Evolutionary conservation across 2,329 filamentous ascomycete genomes (phyloP), one percentile per base, ranked within the genome.

Genomic region (Lanzia echinophila): DNA sequence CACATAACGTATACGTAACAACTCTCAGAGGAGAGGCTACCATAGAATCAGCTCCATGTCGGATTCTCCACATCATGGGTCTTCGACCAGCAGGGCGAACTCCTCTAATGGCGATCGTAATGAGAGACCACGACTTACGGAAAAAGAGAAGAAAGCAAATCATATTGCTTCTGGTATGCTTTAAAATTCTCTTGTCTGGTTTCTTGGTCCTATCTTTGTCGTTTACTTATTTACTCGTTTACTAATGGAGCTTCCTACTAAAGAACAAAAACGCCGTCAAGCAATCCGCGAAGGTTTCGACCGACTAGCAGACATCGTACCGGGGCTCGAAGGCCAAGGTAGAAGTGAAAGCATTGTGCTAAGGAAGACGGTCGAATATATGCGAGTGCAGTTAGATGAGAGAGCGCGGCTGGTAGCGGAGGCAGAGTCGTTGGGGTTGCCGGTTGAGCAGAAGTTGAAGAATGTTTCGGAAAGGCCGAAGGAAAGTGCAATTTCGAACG

Each of bases 101-200:
- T 60, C 59, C 12, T 59, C 59, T 34, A 65, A 62, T 50, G 46
- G 46, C 46, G 60, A 59, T 10, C 43, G 56, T 19, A 66, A 69
- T 13, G 79, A 83, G 58, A 83, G 84, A 61, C 79, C 84, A 36
- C 79, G 84, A 58, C 73, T 88, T 57, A 83, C 82, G 45, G 83
- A 87, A 61, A 75, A 81, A 57, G 82, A 88, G 66, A 88, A 87
- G 75, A 87, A 87, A 68, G 80, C 79, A 64, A 88, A 88, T 66
- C 85, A 88, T 70, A 87, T 87, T 62, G 79, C 81, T 22, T 86
- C 83, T 4, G 67, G 67, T 69, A 60, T 20, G 39, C n/a, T 34
- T 33, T 51, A 13, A 39, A 2, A n/a, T 36, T 34, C 28, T 50
- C 15, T 31, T 17, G 36, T 20, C 36, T 28, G 17, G 15, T 44